phyloP scores from a whole-genome alignment of 495 filamentous ascomycete species.

The Neurospora pannonica region DNA sequence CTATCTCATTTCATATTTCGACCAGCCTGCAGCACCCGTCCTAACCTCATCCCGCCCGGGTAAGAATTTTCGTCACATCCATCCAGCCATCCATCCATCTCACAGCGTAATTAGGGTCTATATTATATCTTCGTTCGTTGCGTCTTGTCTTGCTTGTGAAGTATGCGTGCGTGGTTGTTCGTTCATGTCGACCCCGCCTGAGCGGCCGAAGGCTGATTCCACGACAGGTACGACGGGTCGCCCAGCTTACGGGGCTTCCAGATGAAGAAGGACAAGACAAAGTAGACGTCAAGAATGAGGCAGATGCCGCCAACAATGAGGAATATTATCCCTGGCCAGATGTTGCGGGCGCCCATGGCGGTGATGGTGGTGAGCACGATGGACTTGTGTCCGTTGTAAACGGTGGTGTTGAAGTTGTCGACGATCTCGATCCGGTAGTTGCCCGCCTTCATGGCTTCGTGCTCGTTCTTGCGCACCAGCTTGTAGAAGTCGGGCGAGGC shows the following conservation, averaged over 20 bases:
- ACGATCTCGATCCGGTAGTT: conserved; percentile 46
- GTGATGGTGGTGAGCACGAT: conserved; percentile 90
- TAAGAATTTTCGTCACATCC: background rate
- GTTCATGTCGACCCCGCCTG: background rate
- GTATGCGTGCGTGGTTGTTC: background rate
- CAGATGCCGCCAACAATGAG: conserved; percentile 90
- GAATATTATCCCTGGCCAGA: conserved; percentile 94
- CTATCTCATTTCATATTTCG: conserved; percentile 2
- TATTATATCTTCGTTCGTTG: background rate
- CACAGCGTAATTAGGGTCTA: background rate
- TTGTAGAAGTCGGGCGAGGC: conserved; percentile 96
- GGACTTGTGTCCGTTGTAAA: conserved; percentile 88
- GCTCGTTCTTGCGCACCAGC: conserved; percentile 72
- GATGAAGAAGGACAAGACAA: conserved; percentile 81
- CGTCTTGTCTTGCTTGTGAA: background rate
- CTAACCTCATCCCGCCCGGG: background rate
- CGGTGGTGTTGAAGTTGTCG: conserved; percentile 66
- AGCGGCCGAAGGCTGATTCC: conserved; percentile 80
- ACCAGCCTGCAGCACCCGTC: background rate
- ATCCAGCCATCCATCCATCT: background rate
- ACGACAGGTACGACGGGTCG: conserved; percentile 93
- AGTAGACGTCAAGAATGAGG: conserved; percentile 75
- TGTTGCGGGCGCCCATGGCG: conserved; percentile 89
- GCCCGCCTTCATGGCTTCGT: conserved; percentile 53
- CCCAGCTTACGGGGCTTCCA: conserved; percentile 89